Base-by-base conservation (phyloP, 176 grass and related monocot genomes). In the Eragrostis nindensis region DNA sequence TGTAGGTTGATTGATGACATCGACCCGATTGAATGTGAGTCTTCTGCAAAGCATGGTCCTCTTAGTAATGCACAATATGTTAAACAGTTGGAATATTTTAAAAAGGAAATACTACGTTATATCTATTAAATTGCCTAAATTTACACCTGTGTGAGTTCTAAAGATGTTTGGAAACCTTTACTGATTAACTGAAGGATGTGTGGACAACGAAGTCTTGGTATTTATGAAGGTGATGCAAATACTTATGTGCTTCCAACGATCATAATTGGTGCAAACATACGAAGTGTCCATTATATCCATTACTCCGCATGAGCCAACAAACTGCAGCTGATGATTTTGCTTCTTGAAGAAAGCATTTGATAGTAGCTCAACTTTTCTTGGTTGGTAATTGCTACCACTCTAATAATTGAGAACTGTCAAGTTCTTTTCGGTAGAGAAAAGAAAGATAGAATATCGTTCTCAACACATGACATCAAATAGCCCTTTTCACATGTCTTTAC, bases 321-420 rank as follows among this genome's bases (percentile, higher is more conserved):
- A 30, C 66, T 45, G 6, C 15, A 45, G 48, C 14, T 45, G 16
- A 70, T 70, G 66, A 2, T 63, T 70, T 29, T 49, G 14, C 70
- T 60, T 69, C 24, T 22, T 43, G 21, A 26, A 44, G 16, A 26
- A 8, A 32, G 19, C 25, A 25, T 78, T 29, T 26, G 64, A 45
- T 59, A 36, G 48, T 45, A 48, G 15, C 48, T 30, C 61, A 49
- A 16, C 43, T 38, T 65, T 78, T 39, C 43, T 65, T 78, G 27
- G 75, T 78, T 66, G 75, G 61, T 22, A 38, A 49, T 49, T 48
- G 44, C 32, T 65, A 13, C 15, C 75, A 61, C 12, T 81, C 67
- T 48, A 60, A 82, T 72, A 71, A 72, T 62, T 62, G 68, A 62
- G 68, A 62, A 71, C 71, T 30, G 54, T 0, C 36, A 70, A 4